Evolutionary conservation across 768 basidiomycete genomes (phyloP).

Genomic region (Leccinum subgranulosum): DNA sequence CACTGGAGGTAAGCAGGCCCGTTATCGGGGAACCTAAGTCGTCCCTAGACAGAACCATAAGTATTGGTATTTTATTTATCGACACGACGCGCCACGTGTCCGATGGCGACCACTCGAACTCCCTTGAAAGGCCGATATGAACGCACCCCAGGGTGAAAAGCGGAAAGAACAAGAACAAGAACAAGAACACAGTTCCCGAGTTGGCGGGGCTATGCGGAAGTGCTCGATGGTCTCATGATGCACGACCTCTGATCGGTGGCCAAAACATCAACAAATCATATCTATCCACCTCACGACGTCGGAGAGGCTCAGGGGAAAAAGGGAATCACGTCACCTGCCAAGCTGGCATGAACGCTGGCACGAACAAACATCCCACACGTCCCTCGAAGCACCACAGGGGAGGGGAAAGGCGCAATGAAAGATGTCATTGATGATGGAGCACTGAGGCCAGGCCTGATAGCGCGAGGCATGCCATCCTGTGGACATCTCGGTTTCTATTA

Average conservation of each 20-base stretch:
- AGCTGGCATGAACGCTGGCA: neutral
- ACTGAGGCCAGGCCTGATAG: neutral
- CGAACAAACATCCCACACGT: neutral
- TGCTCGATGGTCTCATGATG: neutral
- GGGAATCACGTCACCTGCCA: neutral
- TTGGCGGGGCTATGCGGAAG: neutral
- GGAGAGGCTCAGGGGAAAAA: neutral
- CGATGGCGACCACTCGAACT: neutral
- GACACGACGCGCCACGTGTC: neutral
- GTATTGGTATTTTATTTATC: neutral
- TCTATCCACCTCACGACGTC: neutral
- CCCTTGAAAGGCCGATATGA: neutral
- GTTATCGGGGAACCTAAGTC: neutral
- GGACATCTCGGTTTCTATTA: neutral
- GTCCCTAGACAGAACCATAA: neutral
- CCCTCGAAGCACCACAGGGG: neutral
- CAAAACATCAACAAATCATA: neutral
- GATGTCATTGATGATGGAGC: neutral
- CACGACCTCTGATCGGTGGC: neutral
- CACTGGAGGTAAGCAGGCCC: neutral
- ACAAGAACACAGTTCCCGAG: neutral
- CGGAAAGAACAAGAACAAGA: neutral
- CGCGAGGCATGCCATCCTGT: conserved; percentile 4
- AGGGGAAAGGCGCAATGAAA: neutral
- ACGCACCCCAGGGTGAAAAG: neutral